Percentiles rank a stretch among this genome's conserved stretches.
phyloP scores from a whole-genome alignment of 2,329 filamentous ascomycete species.

The Curvularia eragrostidis region DNA sequence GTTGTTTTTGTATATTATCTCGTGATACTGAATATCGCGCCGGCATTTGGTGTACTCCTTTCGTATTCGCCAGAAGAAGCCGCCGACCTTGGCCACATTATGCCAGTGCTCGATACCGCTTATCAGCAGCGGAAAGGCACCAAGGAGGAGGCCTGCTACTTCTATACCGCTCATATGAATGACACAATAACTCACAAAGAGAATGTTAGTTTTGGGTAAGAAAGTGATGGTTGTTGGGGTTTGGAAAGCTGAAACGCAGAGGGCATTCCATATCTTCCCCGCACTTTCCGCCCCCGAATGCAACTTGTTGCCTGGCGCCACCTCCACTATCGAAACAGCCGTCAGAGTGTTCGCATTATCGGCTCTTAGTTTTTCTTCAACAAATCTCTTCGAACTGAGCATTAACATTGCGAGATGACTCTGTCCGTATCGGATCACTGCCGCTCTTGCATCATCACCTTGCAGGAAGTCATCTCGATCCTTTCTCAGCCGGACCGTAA shows the following conservation, averaged over 20 bases:
- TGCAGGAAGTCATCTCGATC: background rate
- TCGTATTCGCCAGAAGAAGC: background rate
- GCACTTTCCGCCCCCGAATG: background rate
- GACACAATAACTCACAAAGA: too few species aligned
- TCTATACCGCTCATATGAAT: background rate
- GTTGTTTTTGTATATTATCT: background rate
- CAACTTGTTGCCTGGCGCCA: background rate
- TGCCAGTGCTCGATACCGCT: slow-evolving; percentile 1
- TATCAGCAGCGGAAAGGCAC: background rate
- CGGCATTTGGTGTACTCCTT: background rate
- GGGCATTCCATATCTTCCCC: background rate
- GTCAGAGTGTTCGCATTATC: background rate
- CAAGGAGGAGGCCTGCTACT: background rate
- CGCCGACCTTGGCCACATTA: slow-evolving; percentile 2
- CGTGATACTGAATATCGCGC: background rate
- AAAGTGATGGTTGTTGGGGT: background rate
- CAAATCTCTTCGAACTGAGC: background rate
- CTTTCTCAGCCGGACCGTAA: background rate
- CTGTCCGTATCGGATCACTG: background rate
- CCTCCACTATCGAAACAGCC: background rate
- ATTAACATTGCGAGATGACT: background rate
- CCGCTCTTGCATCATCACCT: background rate
- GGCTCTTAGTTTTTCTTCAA: background rate
- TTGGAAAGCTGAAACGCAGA: background rate
- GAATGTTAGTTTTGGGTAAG: background rate